A percentile compares a stretch with the other conserved stretches of the same genome.
Evolutionary conservation across 1,284 basidiomycete genomes (phyloP).

Genomic region (Pseudozyma pruni): DNA sequence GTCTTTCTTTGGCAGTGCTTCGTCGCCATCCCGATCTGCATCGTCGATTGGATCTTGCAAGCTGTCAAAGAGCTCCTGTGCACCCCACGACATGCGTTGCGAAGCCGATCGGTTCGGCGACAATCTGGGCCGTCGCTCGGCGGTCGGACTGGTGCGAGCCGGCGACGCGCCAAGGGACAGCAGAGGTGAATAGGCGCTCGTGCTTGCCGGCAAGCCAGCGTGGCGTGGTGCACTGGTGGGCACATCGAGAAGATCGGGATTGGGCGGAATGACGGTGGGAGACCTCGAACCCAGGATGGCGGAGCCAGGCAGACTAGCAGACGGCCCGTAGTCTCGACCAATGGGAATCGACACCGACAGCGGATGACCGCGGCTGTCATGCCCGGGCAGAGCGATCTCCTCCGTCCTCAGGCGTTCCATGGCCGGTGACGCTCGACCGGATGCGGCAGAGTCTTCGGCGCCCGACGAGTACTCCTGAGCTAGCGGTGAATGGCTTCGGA

Average conservation of each 20-base stretch:
- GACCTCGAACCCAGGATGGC: conserved; percentile 47
- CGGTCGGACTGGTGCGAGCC: conserved; percentile 27
- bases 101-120: conserved; percentile 23
- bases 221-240: conserved; percentile 23
- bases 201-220: conserved; percentile 30
- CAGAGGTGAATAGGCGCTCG: conserved; percentile 50
- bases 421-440: conserved; percentile 51
- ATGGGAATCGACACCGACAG: conserved; percentile 43
- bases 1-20: not conserved
- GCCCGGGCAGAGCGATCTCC: conserved; percentile 24
- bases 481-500: conserved; percentile 46
- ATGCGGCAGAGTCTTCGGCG: conserved; percentile 17
- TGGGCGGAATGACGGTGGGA: conserved; percentile 18
- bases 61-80: conserved; percentile 51
- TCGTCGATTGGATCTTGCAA: conserved; percentile 20
- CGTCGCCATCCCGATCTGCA: not conserved
- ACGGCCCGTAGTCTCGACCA: conserved; percentile 20
- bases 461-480: conserved; percentile 39
- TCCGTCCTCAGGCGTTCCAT: conserved; percentile 21
- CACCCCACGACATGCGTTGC: conserved; percentile 46
- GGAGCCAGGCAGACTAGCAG: conserved; percentile 41
- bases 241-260: conserved; percentile 21
- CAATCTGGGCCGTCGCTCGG: conserved; percentile 31
- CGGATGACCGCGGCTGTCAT: conserved; percentile 35
- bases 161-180: conserved; percentile 32